These are phyloP conservation scores for Termitomyces heimii DNA, from an alignment of 768 basidiomycete species.

Conservation along the genomic window DNA sequence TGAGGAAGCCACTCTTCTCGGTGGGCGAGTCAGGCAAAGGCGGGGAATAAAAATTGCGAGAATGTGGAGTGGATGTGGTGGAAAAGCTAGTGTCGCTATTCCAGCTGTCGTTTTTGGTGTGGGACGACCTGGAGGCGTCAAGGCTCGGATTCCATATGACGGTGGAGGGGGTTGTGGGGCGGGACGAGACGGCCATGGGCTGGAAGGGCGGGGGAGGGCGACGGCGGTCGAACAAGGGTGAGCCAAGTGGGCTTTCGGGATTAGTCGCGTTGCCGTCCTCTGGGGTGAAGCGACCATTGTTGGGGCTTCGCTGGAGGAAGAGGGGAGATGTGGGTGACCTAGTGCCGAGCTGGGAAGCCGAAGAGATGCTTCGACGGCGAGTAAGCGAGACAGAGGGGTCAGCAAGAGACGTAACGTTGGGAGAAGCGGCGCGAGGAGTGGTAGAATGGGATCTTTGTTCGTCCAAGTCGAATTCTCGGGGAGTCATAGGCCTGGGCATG, in stretches of 20 bases:
- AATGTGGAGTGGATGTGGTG: constrained; percentile 33
- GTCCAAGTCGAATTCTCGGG: constrained; percentile 71
- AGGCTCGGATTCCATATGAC: constrained; percentile 56
- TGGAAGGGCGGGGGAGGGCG: constrained; percentile 72
- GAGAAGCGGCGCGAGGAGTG: constrained; percentile 77
- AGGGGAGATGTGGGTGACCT: constrained; percentile 44
- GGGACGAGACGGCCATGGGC: constrained; percentile 55
- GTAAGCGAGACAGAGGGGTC: constrained; percentile 25
- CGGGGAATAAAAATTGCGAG: constrained; percentile 50
- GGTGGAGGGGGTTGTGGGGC: constrained; percentile 66
- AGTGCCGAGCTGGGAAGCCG: constrained; percentile 42
- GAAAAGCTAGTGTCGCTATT: constrained; percentile 34
- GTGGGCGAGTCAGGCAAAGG: constrained; percentile 57
- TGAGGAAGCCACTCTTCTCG: constrained; percentile 28
- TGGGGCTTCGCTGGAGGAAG: constrained; percentile 54
- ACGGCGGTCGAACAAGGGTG: constrained; percentile 49
- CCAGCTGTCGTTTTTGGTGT: constrained; percentile 59
- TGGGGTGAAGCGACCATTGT: constrained; percentile 57
- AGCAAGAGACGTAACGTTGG: constrained; percentile 32
- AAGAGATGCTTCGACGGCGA: constrained; percentile 49
- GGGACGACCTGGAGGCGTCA: constrained; percentile 25
- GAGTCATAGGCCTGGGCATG: constrained; percentile 89
- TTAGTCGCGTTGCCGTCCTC: constrained; percentile 37
- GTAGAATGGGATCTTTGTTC: constrained; percentile 67
- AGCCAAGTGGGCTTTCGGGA: constrained; percentile 40